These are phyloP conservation scores for Castanospermum australe DNA, from an alignment of 306 rosid genomes.

Conservation along the genomic window DNA sequence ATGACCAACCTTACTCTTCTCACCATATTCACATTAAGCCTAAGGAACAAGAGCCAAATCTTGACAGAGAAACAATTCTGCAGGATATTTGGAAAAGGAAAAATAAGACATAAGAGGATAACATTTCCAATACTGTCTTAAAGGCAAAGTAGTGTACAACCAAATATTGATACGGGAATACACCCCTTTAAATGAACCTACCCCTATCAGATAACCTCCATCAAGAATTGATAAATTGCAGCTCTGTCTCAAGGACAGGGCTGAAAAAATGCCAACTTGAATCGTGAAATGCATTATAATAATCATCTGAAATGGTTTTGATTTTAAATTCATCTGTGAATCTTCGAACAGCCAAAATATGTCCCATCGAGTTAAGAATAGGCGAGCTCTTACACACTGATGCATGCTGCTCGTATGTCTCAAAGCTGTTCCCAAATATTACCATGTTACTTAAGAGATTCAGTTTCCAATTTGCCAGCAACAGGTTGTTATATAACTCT, in stretches of 20 bases:
- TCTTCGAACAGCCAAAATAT: constrained; percentile 45
- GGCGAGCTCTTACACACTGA: constrained; percentile 52
- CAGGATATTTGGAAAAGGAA: background rate
- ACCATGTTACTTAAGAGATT: constrained; percentile 55
- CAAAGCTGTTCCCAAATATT: constrained; percentile 81
- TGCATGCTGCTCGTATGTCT: constrained; percentile 55
- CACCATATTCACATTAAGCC: background rate
- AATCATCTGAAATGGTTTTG: constrained; percentile 61
- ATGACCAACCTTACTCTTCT: background rate
- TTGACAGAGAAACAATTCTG: background rate
- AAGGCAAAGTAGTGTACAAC: background rate
- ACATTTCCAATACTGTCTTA: background rate
- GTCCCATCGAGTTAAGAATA: constrained; percentile 36
- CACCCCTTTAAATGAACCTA: background rate
- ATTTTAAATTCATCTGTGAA: constrained; percentile 56
- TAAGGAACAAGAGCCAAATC: background rate
- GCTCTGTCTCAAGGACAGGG: constrained; percentile 37
- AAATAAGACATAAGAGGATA: background rate
- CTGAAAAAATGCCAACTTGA: constrained; percentile 91
- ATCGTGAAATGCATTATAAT: constrained; percentile 78
- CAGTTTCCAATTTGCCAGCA: constrained; percentile 70
- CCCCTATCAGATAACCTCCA: background rate
- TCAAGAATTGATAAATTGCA: constrained; percentile 38
- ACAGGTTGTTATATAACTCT: constrained; percentile 72
- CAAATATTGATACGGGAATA: background rate